Base-by-base conservation (phyloP, 2,329 filamentous ascomycete genomes). In the Cordyceps javanica region DNA sequence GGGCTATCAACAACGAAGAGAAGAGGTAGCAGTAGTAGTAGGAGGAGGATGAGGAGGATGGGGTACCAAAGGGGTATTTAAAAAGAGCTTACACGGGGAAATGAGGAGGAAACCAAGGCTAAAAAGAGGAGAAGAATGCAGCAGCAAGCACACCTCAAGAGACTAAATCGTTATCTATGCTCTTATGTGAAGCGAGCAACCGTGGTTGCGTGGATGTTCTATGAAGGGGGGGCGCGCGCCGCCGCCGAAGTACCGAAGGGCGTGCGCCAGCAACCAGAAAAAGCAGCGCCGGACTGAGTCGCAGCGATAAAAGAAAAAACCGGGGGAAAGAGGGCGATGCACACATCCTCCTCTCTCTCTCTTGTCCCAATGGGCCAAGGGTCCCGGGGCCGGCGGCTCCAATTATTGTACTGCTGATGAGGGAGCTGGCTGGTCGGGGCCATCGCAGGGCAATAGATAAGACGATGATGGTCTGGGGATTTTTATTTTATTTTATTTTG, bases 101-200 rank as follows among this genome's bases (percentile, higher is more conserved):
- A 46, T 6, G 62, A 60, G 60, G 57, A 58, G 41, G 57, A 19
- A 21, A 28, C 42, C 55, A 39, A 32, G 44, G 59, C 42, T 42
- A 55, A 19, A 55, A 52, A 36, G 51, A 55, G 53, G 60, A 59
- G 57, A 63, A 55, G 32, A 39, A 19, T 28, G 13, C 26, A 38
- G 49, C 30, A n/a, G 51, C 45, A 32, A 42, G 58, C 42, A 39
- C n/a, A 19, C 16, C 13, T 28, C 28, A 46, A 25, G 30, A 46
- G 39, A 50, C 52, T 39, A 38, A 60, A 34, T 32, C 38, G 53
- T 55, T 55, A 55, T 55, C 53, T 55, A 46, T 48, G n/a, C n/a
- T n/a, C n/a, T n/a, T n/a, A n/a, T n/a, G n/a, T n/a, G n/a, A n/a
- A 48, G 42, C 44, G 44, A 48, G 42, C 53, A 45, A 36, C 49